A percentile compares a stretch with the other conserved stretches of the same genome.
Evolutionary conservation across 176 grass and related monocot species (phyloP).

Genomic region (Poa annua): DNA sequence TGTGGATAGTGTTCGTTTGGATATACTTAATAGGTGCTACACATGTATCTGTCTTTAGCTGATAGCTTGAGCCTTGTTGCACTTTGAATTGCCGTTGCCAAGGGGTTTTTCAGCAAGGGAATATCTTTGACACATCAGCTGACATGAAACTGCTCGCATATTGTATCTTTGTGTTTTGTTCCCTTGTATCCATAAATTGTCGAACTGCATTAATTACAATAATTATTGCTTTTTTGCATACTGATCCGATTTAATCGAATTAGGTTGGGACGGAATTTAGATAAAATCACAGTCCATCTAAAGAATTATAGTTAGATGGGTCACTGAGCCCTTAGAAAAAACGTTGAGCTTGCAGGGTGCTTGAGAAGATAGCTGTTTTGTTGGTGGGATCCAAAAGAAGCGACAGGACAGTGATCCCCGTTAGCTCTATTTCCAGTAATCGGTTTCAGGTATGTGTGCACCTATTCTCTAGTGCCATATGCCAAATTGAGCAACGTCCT

Average conservation of each 20-base stretch:
- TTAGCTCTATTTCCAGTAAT: slow-evolving; percentile 20
- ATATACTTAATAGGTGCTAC: neutral
- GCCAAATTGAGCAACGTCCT: neutral
- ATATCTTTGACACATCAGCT: neutral
- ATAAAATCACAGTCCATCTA: neutral
- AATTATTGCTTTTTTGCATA: neutral
- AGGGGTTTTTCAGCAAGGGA: neutral
- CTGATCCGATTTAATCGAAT: neutral
- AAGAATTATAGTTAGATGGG: neutral
- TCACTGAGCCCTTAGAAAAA: neutral
- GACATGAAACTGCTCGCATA: neutral
- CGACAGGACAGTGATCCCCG: neutral
- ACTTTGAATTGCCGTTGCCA: neutral
- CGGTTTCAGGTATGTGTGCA: slow-evolving; percentile 24
- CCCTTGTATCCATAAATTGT: neutral
- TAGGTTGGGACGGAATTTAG: neutral
- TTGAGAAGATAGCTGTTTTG: neutral
- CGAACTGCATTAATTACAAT: neutral
- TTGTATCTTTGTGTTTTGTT: neutral
- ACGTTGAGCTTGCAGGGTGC: neutral
- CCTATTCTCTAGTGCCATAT: slow-evolving; percentile 6
- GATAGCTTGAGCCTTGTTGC: slow-evolving; percentile 6
- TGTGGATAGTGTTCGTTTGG: neutral
- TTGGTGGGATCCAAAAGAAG: slow-evolving; percentile 28
- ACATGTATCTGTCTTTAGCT: neutral